Evolutionary conservation across 768 basidiomycete genomes (phyloP).

Genomic region (Pleurotus sapidus): DNA sequence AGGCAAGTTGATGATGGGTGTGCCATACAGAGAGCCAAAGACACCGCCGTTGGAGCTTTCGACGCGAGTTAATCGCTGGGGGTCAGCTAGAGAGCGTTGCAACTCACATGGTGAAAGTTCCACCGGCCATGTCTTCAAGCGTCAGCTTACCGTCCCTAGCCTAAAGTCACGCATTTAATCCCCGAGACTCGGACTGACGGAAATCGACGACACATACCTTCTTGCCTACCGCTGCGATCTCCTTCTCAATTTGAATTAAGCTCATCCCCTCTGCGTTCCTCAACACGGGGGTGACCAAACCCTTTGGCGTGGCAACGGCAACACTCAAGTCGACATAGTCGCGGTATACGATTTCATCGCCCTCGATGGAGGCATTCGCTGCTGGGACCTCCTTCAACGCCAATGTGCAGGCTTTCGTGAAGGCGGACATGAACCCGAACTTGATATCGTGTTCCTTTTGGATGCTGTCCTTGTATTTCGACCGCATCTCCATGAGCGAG

Average conservation of each 20-base stretch:
- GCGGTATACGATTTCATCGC: constrained; percentile 88
- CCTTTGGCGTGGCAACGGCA: constrained; percentile 96
- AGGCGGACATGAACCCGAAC: constrained; percentile 97
- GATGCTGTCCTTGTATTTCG: constrained; percentile 89
- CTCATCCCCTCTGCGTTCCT: constrained; percentile 86
- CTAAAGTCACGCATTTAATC: constrained; percentile 24
- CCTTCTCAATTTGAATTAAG: constrained; percentile 90
- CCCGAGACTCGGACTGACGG: too few species aligned
- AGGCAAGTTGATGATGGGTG: constrained; percentile 98
- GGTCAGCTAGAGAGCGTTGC: neutral
- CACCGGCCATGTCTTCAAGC: constrained; percentile 98
- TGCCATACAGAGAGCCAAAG: constrained; percentile 95
- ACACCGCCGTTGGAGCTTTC: constrained; percentile 95
- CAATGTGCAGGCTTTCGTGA: constrained; percentile 81
- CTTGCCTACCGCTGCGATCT: constrained; percentile 87
- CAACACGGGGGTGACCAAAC: constrained; percentile 94
- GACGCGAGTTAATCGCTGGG: constrained; percentile 7
- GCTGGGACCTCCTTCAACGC: constrained; percentile 90
- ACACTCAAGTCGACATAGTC: constrained; percentile 94
- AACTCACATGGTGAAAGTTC: constrained; percentile 95
- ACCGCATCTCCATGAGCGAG: constrained; percentile 87
- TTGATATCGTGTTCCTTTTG: constrained; percentile 93
- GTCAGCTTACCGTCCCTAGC: constrained; percentile 91
- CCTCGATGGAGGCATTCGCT: constrained; percentile 94
- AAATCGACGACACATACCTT: constrained; percentile 48